A percentile compares a stretch with the other conserved stretches of the same genome.
Evolutionary conservation across 2,329 filamentous ascomycete genomes (phyloP).

Genomic region (Exophiala sideris): DNA sequence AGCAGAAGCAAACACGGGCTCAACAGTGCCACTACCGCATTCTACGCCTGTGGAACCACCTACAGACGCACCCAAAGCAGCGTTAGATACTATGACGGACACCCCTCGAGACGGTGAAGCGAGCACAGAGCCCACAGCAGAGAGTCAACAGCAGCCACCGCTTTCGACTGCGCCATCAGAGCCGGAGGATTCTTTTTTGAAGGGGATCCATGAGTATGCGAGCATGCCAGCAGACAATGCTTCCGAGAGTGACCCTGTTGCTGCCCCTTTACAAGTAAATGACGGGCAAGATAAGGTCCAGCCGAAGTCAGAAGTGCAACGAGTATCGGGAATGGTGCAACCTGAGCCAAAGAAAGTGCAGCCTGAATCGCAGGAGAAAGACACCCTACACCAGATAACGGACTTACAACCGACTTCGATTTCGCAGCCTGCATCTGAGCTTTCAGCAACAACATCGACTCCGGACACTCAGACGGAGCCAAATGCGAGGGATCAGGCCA

Average conservation of each 20-base stretch:
- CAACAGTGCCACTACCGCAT: no score
- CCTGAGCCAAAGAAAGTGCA: neutral
- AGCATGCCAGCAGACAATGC: conserved; percentile 19
- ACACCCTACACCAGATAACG: neutral
- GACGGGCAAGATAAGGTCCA: neutral
- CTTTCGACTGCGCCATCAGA: neutral
- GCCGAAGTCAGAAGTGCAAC: neutral
- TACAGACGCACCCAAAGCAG: neutral
- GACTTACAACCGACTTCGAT: neutral
- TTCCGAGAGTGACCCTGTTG: neutral
- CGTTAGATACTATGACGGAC: neutral
- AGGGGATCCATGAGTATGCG: conserved; percentile 46
- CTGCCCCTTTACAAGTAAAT: neutral
- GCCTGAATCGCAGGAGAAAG: neutral
- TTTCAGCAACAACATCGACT: neutral
- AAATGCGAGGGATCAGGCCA: neutral
- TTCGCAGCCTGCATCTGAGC: no score
- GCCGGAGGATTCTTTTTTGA: conserved; percentile 33
- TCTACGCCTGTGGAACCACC: neutral
- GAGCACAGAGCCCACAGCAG: neutral
- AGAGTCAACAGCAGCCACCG: neutral
- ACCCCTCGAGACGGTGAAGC: no score
- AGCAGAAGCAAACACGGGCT: neutral
- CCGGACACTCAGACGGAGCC: neutral
- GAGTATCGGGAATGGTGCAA: neutral